Conservation (phyloP, 768 basidiomycete species). For the Boletus rex-veris region DNA sequence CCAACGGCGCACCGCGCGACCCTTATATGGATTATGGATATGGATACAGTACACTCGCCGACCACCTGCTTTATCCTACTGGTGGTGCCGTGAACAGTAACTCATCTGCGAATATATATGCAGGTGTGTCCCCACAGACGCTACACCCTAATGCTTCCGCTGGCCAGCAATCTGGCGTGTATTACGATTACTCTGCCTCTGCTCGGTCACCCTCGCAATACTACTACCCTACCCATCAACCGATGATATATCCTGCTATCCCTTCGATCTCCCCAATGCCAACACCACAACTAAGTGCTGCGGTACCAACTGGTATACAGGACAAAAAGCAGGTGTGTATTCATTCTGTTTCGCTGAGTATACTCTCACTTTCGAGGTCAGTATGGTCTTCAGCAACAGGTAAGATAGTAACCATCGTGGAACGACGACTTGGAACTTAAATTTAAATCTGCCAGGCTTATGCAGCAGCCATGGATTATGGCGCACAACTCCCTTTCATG, state of each 20-base stretch:
- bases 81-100: constrained; percentile 44
- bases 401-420: constrained; percentile 27
- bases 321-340: constrained; percentile 61
- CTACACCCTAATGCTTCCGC: constrained; percentile 41
- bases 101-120: constrained; percentile 48
- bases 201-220: constrained; percentile 54
- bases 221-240: constrained; percentile 56
- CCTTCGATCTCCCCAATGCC: constrained; percentile 54
- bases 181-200: constrained; percentile 54
- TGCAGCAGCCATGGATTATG: constrained; percentile 46
- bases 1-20: constrained; percentile 47
- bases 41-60: constrained; percentile 48
- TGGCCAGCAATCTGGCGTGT: constrained; percentile 50
- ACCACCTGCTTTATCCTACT: constrained; percentile 49
- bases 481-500: constrained; percentile 43
- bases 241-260: constrained; percentile 55
- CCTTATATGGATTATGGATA: constrained; percentile 55
- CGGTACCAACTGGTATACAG: constrained; percentile 37
- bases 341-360: constrained; percentile 2
- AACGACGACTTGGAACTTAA: neutral
- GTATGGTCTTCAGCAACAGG: constrained; percentile 48
- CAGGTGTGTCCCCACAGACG: constrained; percentile 40
- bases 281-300: constrained; percentile 42
- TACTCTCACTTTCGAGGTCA: constrained; percentile 19
- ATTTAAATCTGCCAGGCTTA: constrained; percentile 35